Base-by-base conservation (phyloP, 495 filamentous ascomycete species). In the Aspergillus bridgeri region DNA sequence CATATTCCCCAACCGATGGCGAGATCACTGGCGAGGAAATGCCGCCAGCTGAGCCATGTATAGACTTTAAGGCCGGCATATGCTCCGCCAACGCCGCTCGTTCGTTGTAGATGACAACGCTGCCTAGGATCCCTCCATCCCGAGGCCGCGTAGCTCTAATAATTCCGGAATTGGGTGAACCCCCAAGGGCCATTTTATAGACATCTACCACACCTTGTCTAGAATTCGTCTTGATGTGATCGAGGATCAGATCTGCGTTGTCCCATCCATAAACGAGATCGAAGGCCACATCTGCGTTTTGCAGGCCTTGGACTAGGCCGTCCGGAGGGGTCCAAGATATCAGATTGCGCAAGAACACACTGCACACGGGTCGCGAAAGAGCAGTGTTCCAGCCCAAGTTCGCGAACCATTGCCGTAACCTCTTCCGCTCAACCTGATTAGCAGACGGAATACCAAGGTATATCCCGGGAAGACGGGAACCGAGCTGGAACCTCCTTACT, bases 231-330 rank as follows among this genome's bases (percentile, higher is more conserved):
- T 83, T 83, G 53, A 95, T 83, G 64, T 93, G 89, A 51, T 86
- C 83, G 15, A 94, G 76, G 27, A 93, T 86, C 22, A 81, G 78
- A 6, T 86, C 85, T n/a, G 88, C 80, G 65, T 90, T 87, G 52
- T 91, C 87, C 68, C 80, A 81, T 17, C 91, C 91, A 65, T 90
- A 88, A 25, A 95, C 87, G 19, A 96, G 80, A 60, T 96, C 91
- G 54, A 76, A 79, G 18, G 58, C 59, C 18, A 77, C 69, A 6
- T 82, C 83, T 2, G 88, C 85, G 46, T 83, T 81, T 59, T 89
- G 83, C 46, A 94, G 76, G 54, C 82, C 87, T 59, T 84, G 82
- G 0, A 86, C 77, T 47, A 95, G 79, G 3, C 87, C 87, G 22
- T 91, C 85, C 3, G 90, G 89, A 9, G 90, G 82, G 9, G 75